Percentiles rank a stretch among this genome's conserved stretches.
Conservation (phyloP, 768 basidiomycete genomes). For the Thelephora aurantiotincta region DNA sequence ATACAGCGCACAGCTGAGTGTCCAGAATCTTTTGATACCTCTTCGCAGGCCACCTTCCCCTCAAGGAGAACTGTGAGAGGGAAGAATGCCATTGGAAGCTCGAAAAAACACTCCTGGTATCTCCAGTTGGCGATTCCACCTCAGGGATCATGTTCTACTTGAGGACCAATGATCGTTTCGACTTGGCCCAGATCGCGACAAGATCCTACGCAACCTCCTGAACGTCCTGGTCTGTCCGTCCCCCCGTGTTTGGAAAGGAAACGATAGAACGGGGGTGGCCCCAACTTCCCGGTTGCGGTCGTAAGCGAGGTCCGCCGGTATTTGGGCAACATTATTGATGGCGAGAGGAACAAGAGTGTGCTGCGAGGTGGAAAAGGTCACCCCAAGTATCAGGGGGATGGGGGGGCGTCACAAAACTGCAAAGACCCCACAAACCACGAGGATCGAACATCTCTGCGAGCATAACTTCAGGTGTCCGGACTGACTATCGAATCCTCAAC, state of each 20-base stretch:
- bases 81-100: not conserved
- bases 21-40: slow-evolving; percentile 60
- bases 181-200: slow-evolving; percentile 63
- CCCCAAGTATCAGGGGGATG: slow-evolving; percentile 7
- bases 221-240: slow-evolving; percentile 28
- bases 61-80: slow-evolving; percentile 48
- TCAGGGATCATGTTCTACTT: slow-evolving; percentile 55
- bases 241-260: slow-evolving; percentile 48
- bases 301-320: slow-evolving; percentile 63
- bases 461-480: not conserved
- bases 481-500: not conserved
- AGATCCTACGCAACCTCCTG: slow-evolving; percentile 45
- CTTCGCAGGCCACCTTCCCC: slow-evolving; percentile 70
- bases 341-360: slow-evolving; percentile 58
- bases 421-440: slow-evolving; percentile 57
- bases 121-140: slow-evolving; percentile 23
- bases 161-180: slow-evolving; percentile 43
- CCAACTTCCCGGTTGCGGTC: slow-evolving; percentile 54
- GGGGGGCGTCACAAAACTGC: slow-evolving; percentile 54
- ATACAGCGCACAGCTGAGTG: slow-evolving; percentile 41
- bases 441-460: slow-evolving; percentile 44
- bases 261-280: slow-evolving; percentile 57
- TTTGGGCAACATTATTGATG: slow-evolving; percentile 55
- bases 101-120: not conserved
- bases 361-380: slow-evolving; percentile 18